Percentiles rank a stretch among this genome's conserved stretches.
These are phyloP conservation scores for Phytopythium vexans DNA, from an alignment of 352 stramenopile genomes.

Conservation along the genomic window DNA sequence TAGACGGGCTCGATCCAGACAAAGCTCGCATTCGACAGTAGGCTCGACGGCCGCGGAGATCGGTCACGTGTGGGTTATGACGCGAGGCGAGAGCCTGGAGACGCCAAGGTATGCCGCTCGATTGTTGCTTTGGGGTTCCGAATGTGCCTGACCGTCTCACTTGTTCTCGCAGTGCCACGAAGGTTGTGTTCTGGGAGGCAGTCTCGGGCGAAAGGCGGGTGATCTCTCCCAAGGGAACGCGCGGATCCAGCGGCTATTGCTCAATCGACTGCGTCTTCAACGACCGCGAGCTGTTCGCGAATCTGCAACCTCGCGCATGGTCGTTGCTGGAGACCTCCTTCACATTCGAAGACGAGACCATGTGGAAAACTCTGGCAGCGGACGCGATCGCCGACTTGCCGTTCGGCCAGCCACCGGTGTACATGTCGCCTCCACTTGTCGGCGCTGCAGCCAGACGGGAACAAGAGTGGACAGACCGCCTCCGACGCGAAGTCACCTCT, in stretches of 20 bases:
- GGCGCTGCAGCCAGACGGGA: slow-evolving; percentile 32
- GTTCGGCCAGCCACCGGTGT: slow-evolving; percentile 18
- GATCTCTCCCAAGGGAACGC: slow-evolving; percentile 19
- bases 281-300: slow-evolving; percentile 66
- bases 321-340: slow-evolving; percentile 44
- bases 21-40: not conserved
- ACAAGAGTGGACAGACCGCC: slow-evolving; percentile 33
- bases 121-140: not conserved
- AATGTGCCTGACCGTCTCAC: not conserved
- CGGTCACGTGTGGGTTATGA: slow-evolving; percentile 83
- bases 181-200: slow-evolving; percentile 71
- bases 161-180: slow-evolving; percentile 6
- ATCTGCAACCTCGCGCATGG: slow-evolving; percentile 55
- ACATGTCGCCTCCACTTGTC: slow-evolving; percentile 29
- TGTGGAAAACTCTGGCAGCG: slow-evolving; percentile 63
- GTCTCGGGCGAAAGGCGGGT: slow-evolving; percentile 52
- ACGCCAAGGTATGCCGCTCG: slow-evolving; percentile 8
- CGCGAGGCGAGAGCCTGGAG: slow-evolving; percentile 25
- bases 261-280: slow-evolving; percentile 86
- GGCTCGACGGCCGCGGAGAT: slow-evolving; percentile 21
- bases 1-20: not conserved
- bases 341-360: slow-evolving; percentile 52
- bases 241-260: slow-evolving; percentile 36
- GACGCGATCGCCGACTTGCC: slow-evolving; percentile 44
- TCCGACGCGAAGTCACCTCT: slow-evolving; percentile 41